A percentile compares a stretch with the other conserved stretches of the same genome.
Conservation (phyloP, 306 rosid species). For the Betula pendula region DNA sequence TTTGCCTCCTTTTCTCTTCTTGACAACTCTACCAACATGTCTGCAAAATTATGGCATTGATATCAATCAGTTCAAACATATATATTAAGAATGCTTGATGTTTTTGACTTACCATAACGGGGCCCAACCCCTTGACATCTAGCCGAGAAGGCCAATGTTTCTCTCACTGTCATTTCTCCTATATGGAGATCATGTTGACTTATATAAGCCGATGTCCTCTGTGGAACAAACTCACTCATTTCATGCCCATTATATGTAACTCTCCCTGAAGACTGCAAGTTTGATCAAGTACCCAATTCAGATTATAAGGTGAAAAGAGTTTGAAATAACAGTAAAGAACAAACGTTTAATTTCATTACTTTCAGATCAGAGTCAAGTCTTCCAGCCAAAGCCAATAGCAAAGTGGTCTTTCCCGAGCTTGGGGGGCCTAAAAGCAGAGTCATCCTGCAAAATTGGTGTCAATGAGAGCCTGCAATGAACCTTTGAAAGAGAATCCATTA, state of each 20-base stretch:
- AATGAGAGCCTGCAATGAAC: conserved; percentile 33
- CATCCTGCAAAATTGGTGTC: conserved; percentile 57
- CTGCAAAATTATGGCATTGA: conserved; percentile 37
- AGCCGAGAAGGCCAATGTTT: conserved; percentile 85
- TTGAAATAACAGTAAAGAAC: too few species aligned
- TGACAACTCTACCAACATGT: conserved; percentile 70
- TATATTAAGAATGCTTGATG: background rate
- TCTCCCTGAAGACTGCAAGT: conserved; percentile 62
- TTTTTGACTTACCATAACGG: conserved; percentile 38
- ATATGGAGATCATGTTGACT: conserved; percentile 83
- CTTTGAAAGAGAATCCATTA: conserved; percentile 21
- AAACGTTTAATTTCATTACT: conserved; percentile 36
- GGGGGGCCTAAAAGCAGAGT: conserved; percentile 90
- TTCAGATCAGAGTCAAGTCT: conserved; percentile 61
- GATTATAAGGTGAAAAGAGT: background rate
- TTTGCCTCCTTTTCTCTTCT: conserved; percentile 80
- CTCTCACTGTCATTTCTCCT: conserved; percentile 91
- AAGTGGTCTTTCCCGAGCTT: conserved; percentile 81
- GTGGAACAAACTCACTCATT: conserved; percentile 79
- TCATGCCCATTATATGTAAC: conserved; percentile 77
- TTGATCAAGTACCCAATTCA: background rate
- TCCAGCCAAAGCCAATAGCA: conserved; percentile 75
- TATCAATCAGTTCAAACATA: background rate
- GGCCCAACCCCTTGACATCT: conserved; percentile 93
- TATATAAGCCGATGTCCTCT: conserved; percentile 79